These are phyloP conservation scores for Fraxinus americana DNA, from an alignment of 257 asterid species.

Conservation along the genomic window DNA sequence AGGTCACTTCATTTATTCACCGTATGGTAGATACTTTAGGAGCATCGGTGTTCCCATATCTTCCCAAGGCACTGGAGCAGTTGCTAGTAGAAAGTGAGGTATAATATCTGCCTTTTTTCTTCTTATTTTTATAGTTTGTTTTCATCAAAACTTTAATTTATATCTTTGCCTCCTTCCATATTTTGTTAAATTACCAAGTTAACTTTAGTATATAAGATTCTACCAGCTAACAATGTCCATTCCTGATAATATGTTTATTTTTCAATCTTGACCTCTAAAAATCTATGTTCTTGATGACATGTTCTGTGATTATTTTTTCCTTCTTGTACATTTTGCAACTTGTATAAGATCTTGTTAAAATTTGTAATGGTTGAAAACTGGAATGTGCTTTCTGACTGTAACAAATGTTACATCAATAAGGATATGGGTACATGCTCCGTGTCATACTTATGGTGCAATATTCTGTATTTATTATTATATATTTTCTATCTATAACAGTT, in stretches of 20 bases:
- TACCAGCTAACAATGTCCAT: not conserved
- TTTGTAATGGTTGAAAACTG: slow-evolving; percentile 7
- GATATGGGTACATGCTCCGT: not conserved
- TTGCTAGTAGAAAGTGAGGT: slow-evolving; percentile 93
- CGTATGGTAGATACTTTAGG: slow-evolving; percentile 98
- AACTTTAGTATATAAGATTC: not conserved
- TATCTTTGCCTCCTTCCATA: not conserved
- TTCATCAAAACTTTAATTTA: not conserved
- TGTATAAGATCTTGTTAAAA: not conserved
- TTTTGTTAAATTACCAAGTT: not conserved
- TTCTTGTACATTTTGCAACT: not conserved
- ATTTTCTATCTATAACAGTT: not conserved
- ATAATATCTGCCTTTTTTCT: slow-evolving; percentile 19
- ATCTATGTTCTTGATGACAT: not conserved
- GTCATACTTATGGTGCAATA: slow-evolving; percentile 6
- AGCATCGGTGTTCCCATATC: slow-evolving; percentile 81
- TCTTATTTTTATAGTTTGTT: not conserved
- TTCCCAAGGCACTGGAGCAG: slow-evolving; percentile 89
- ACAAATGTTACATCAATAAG: slow-evolving; percentile 4
- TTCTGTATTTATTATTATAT: not conserved
- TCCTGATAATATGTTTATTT: not conserved
- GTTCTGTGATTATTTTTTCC: not conserved
- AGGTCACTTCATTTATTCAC: slow-evolving; percentile 93
- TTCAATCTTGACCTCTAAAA: not conserved
- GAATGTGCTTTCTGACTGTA: slow-evolving; percentile 3